These are phyloP conservation scores for Colletotrichum godetiae DNA, from an alignment of 2,329 filamentous ascomycete species.

Conservation along the genomic window DNA sequence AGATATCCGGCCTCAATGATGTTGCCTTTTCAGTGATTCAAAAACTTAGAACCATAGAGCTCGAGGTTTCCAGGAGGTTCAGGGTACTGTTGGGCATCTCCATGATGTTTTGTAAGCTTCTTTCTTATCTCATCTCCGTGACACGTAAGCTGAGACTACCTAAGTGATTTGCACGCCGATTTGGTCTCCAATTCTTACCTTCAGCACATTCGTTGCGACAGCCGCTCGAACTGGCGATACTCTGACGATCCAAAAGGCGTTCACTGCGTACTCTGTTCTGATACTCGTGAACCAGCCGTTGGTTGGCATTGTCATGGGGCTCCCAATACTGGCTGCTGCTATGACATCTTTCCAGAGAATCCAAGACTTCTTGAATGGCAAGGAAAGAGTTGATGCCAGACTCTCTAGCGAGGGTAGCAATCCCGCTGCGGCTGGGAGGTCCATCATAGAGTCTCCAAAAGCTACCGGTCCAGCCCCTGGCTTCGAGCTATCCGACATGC, in stretches of 20 bases:
- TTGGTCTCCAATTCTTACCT: conserved; percentile 39
- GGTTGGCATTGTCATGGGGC: conserved; percentile 36
- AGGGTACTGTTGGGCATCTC: conserved; percentile 36
- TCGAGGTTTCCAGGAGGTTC: conserved; percentile 39
- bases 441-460: background rate
- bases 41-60: conserved; percentile 36
- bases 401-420: background rate
- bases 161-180: conserved; percentile 36
- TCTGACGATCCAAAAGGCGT: conserved; percentile 36
- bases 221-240: conserved; percentile 12
- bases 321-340: conserved; percentile 37
- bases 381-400: conserved; percentile 35
- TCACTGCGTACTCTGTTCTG: conserved; percentile 38
- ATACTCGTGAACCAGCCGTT: conserved; percentile 40
- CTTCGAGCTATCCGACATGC: conserved; percentile 1
- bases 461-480: background rate
- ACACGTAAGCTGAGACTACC: background rate
- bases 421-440: background rate
- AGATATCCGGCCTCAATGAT: conserved; percentile 58
- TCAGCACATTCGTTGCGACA: conserved; percentile 37
- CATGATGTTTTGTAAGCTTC: conserved; percentile 33
- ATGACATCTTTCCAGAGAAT: conserved; percentile 41
- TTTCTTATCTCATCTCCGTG: background rate
- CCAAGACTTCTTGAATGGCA: conserved; percentile 40
- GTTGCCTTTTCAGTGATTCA: conserved; percentile 44